Evolutionary conservation across 2,329 filamentous ascomycete genomes (phyloP).

Genomic region (Leptodontidium sp.): DNA sequence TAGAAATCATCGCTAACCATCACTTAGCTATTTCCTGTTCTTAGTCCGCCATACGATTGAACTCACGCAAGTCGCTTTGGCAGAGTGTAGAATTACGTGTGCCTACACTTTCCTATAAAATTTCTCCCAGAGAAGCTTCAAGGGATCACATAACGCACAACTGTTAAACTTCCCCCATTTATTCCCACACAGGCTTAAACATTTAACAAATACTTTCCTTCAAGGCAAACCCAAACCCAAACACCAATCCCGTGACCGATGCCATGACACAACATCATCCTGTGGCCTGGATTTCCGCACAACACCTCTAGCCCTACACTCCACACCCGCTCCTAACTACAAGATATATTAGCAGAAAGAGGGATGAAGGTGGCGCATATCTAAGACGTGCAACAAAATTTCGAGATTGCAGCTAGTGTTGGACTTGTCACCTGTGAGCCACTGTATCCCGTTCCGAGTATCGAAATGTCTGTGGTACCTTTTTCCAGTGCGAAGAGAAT

Average conservation of each 20-base stretch:
- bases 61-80: too few relatives aligned
- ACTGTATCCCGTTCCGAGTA: background rate
- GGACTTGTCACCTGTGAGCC: background rate
- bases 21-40: too few relatives aligned
- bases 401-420: background rate
- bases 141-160: too few relatives aligned
- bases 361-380: constrained; percentile 30
- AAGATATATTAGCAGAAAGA: background rate
- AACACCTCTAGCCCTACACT: background rate
- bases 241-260: background rate
- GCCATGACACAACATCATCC: too few relatives aligned
- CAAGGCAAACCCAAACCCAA: background rate
- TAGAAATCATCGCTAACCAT: too few relatives aligned
- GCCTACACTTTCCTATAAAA: too few relatives aligned
- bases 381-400: constrained; percentile 28
- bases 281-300: background rate
- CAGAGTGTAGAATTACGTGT: too few relatives aligned
- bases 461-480: too few relatives aligned
- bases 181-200: background rate
- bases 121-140: too few relatives aligned
- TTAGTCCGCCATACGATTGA: too few relatives aligned
- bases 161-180: too few relatives aligned
- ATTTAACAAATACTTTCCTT: background rate
- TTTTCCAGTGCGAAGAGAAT: too few relatives aligned
- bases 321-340: background rate